Conservation (phyloP, 1,139 yeast species). For the Debaryomyces psychrophilus region DNA sequence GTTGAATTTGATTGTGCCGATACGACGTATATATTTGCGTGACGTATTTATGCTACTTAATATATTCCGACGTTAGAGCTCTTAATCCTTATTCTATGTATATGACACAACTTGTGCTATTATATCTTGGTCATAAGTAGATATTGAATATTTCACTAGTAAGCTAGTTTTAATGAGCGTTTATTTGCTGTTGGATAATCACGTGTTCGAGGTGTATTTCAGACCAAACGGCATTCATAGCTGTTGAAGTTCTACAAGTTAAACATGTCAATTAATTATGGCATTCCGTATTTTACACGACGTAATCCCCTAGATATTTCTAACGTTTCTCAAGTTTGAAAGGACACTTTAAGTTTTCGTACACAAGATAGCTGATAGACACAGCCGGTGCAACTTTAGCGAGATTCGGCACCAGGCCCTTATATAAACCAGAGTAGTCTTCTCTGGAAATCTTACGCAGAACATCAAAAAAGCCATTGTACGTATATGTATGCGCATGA, state of each 20-base stretch:
- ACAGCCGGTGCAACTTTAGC: constrained; percentile 98
- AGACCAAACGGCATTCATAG: too few relatives aligned
- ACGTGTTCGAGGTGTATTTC: background rate
- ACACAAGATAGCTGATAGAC: constrained; percentile 89
- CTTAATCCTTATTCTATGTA: background rate
- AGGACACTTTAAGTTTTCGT: constrained; percentile 78
- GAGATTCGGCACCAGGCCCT: constrained; percentile 89
- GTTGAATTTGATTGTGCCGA: background rate
- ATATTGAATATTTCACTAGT: constrained; percentile 1
- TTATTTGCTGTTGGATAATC: constrained; percentile 7
- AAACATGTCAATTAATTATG: too few relatives aligned
- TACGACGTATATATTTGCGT: background rate
- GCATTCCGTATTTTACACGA: too few relatives aligned
- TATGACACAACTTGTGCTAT: background rate
- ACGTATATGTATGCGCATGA: constrained; percentile 87
- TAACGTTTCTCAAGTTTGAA: constrained; percentile 45
- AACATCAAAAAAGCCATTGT: constrained; percentile 83
- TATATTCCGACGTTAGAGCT: background rate
- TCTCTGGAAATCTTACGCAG: constrained; percentile 75
- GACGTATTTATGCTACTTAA: background rate
- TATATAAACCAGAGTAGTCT: constrained; percentile 86
- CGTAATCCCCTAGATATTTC: background rate
- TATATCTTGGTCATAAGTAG: background rate
- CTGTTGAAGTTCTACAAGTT: too few relatives aligned
- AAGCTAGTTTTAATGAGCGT: constrained; percentile 10